Evolutionary conservation across 176 grass and related monocot genomes (phyloP).

Genomic region (Eragrostis nindensis): DNA sequence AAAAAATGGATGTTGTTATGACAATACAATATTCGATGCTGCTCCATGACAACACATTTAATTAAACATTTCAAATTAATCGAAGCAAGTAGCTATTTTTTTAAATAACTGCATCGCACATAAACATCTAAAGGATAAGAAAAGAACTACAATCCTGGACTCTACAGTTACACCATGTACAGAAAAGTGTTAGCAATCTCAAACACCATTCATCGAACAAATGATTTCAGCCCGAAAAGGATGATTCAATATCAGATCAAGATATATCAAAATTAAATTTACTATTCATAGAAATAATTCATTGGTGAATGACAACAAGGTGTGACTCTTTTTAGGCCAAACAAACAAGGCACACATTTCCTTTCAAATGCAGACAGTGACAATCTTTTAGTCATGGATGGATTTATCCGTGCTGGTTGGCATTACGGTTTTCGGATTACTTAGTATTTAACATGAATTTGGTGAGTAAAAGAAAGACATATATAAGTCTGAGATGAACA

Average conservation of each 20-base stretch:
- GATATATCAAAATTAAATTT: not conserved
- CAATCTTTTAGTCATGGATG: not conserved
- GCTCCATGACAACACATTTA: constrained; percentile 3
- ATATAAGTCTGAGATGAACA: not conserved
- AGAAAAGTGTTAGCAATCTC: not conserved
- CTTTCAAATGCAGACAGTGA: not conserved
- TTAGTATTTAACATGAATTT: not conserved
- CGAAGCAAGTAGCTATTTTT: not conserved
- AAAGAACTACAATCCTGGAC: not conserved
- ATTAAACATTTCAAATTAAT: not conserved
- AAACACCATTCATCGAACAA: not conserved
- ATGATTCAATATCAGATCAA: not conserved
- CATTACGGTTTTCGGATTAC: not conserved
- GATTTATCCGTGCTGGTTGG: not conserved
- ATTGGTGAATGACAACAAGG: not conserved
- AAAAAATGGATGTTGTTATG: constrained; percentile 26
- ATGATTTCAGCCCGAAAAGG: constrained; percentile 22
- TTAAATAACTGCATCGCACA: not conserved
- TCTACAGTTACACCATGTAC: constrained; percentile 8
- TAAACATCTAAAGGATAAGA: not conserved
- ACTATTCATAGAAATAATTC: not conserved
- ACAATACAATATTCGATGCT: not conserved
- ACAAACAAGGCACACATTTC: not conserved
- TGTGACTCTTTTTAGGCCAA: not conserved
- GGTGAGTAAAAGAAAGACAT: not conserved